These are phyloP conservation scores for Hepatocystis sp. DNA, from an alignment of 169 alveolate species.

Conservation along the genomic window DNA sequence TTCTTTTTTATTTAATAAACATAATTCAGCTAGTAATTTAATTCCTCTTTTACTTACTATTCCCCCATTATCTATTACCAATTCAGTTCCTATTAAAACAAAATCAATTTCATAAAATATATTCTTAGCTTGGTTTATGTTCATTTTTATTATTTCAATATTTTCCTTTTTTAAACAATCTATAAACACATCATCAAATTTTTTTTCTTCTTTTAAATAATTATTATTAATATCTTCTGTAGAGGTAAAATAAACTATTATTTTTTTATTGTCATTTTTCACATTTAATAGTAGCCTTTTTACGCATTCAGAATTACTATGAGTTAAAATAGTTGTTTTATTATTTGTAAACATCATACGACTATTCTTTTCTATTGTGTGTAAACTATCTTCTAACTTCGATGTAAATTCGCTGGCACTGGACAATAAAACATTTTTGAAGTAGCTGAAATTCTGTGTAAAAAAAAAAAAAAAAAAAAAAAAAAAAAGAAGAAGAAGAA, in stretches of 20 bases:
- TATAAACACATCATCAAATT: conserved; percentile 52
- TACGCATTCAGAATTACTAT: conserved; percentile 68
- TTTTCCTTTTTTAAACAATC: conserved; percentile 38
- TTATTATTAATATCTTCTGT: conserved; percentile 15
- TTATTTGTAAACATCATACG: conserved; percentile 27
- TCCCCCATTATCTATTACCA: conserved; percentile 71
- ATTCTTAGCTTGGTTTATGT: conserved; percentile 23
- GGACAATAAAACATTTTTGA: conserved; percentile 13
- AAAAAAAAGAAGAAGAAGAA: conserved; percentile 3
- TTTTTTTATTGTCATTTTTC: conserved; percentile 40
- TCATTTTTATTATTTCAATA: conserved; percentile 40
- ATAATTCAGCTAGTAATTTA: conserved; percentile 37
- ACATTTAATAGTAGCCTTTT: conserved; percentile 45
- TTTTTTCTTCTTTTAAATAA: conserved; percentile 38
- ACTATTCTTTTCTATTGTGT: conserved; percentile 32
- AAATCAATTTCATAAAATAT: conserved; percentile 44
- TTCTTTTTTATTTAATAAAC: conserved; percentile 61
- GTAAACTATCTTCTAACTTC: conserved; percentile 30
- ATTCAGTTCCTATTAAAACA: conserved; percentile 66
- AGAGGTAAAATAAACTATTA: conserved; percentile 39
- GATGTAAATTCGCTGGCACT: conserved; percentile 38
- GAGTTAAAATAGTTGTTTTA: conserved; percentile 36
- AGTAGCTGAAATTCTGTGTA: conserved; percentile 20
- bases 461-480: conserved; percentile 3
- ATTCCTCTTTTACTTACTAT: conserved; percentile 52